phyloP scores from a whole-genome alignment of 176 grass and related monocot genomes.

The Oryza longistaminata region DNA sequence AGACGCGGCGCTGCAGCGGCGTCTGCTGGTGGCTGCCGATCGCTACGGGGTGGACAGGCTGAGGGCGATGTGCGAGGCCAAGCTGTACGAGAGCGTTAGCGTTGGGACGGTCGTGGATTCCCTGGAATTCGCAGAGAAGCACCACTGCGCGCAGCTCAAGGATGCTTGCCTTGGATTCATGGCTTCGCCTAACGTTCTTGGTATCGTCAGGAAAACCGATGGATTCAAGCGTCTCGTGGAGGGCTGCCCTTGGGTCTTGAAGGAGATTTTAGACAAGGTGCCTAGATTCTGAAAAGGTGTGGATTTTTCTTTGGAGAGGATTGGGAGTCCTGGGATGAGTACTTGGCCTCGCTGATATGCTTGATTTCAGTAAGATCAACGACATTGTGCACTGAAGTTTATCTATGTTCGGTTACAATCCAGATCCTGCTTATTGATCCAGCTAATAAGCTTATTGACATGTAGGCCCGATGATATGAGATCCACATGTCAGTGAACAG shows the following conservation, averaged over 20 bases:
- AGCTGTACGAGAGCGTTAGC: neutral
- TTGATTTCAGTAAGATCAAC: too few species aligned
- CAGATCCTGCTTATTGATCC: too few species aligned
- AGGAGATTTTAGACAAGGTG: neutral
- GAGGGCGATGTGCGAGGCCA: neutral
- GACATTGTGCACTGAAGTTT: too few species aligned
- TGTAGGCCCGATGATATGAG: too few species aligned
- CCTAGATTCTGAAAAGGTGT: neutral
- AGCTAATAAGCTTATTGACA: too few species aligned
- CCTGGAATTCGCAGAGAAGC: neutral
- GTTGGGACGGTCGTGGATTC: neutral
- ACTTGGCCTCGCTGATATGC: fast-evolving
- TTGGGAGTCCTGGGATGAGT: too few species aligned
- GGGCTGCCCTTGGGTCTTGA: neutral
- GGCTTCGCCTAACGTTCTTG: neutral
- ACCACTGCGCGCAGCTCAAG: neutral
- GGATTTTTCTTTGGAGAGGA: too few species aligned
- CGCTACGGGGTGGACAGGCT: constrained; percentile 23
- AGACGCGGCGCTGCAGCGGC: neutral
- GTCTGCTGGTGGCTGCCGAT: constrained; percentile 20
- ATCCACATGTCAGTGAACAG: too few species aligned
- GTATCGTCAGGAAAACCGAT: neutral
- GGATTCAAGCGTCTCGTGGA: constrained; percentile 8
- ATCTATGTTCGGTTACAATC: too few species aligned
- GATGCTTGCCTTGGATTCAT: neutral